Percentiles rank a stretch among this genome's conserved stretches.
These are phyloP conservation scores for Tuber calosporum DNA, from an alignment of 495 filamentous ascomycete genomes.

Conservation along the genomic window DNA sequence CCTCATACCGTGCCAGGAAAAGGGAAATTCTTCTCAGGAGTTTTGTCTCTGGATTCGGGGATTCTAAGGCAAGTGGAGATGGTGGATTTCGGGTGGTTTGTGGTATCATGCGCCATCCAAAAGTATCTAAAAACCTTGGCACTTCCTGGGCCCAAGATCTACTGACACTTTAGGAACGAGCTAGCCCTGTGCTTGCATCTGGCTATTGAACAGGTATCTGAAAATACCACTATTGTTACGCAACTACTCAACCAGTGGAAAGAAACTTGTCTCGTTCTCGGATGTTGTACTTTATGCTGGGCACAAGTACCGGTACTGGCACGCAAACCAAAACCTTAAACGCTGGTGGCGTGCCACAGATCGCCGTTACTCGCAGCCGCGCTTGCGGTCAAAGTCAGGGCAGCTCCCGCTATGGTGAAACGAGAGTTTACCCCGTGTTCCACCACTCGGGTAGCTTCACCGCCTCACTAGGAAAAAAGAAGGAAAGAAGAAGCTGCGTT, in stretches of 20 bases:
- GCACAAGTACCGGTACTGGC: neutral
- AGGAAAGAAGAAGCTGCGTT: neutral
- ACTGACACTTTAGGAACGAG: neutral
- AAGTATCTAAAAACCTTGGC: neutral
- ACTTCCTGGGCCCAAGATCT: neutral
- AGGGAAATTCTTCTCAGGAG: neutral
- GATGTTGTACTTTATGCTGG: too few relatives aligned
- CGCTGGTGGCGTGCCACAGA: neutral
- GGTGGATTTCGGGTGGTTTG: neutral
- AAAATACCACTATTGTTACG: too few relatives aligned
- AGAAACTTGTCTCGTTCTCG: too few relatives aligned
- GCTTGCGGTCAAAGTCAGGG: neutral
- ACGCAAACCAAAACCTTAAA: neutral
- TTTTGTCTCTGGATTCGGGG: neutral
- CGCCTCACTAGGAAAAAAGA: neutral
- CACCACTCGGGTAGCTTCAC: neutral
- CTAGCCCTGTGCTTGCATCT: neutral
- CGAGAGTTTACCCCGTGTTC: neutral
- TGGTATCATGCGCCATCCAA: neutral
- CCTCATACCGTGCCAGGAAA: neutral
- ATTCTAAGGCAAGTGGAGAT: neutral
- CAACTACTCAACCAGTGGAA: too few relatives aligned
- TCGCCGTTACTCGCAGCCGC: neutral
- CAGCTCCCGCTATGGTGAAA: neutral
- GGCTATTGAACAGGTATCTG: neutral